These are phyloP conservation scores for Plasmodium cynomolgi DNA, from an alignment of 169 alveolate genomes.

Conservation along the genomic window DNA sequence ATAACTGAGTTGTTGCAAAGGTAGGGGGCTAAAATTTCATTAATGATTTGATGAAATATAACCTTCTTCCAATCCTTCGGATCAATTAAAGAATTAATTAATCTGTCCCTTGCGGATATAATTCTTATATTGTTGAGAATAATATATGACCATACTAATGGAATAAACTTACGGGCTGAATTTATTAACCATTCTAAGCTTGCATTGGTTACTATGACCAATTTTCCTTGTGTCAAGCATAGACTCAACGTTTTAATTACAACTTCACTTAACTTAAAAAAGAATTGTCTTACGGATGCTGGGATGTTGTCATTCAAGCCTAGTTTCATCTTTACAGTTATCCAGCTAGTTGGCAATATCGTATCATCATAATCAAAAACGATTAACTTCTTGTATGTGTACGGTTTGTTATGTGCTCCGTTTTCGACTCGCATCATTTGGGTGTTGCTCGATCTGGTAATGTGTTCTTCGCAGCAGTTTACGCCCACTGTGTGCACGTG, in stretches of 20 bases:
- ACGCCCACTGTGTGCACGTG: not conserved
- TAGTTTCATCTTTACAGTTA: slow-evolving; percentile 76
- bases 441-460: not conserved
- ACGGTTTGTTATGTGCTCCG: slow-evolving; percentile 3
- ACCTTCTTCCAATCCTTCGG: slow-evolving; percentile 88
- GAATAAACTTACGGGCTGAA: slow-evolving; percentile 85
- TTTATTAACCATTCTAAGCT: slow-evolving; percentile 89
- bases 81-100: slow-evolving; percentile 85
- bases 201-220: slow-evolving; percentile 90
- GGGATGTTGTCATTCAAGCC: slow-evolving; percentile 78
- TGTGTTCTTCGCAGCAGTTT: not conserved
- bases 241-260: slow-evolving; percentile 81
- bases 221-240: slow-evolving; percentile 80
- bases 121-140: slow-evolving; percentile 83
- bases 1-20: slow-evolving; percentile 76
- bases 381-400: slow-evolving; percentile 79
- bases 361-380: slow-evolving; percentile 91
- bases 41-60: slow-evolving; percentile 84
- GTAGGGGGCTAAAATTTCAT: slow-evolving; percentile 83
- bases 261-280: slow-evolving; percentile 82
- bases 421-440: not conserved
- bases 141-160: slow-evolving; percentile 83
- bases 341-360: slow-evolving; percentile 88
- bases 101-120: slow-evolving; percentile 89
- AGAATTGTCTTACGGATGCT: slow-evolving; percentile 56